These are phyloP conservation scores for Tylopilus subfusipes DNA, from an alignment of 768 basidiomycete species.

Conservation along the genomic window DNA sequence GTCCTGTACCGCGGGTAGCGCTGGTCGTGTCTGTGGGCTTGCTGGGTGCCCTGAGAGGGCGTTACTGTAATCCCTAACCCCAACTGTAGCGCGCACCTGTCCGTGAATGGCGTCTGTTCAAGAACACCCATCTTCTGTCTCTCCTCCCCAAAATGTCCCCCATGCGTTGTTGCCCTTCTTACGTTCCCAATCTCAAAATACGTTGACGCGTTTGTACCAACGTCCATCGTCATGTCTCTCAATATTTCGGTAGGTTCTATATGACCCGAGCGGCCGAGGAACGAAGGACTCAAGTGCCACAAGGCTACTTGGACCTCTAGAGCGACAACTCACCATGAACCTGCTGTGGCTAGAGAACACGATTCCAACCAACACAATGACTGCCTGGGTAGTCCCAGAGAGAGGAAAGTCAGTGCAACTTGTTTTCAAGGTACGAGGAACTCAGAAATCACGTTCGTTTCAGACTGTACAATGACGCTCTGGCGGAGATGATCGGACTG, in stretches of 20 bases:
- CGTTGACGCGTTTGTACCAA: slow-evolving; percentile 75
- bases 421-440: not conserved
- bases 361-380: slow-evolving; percentile 63
- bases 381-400: slow-evolving; percentile 72
- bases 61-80: slow-evolving; percentile 13
- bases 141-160: slow-evolving; percentile 33
- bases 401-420: slow-evolving; percentile 55
- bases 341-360: slow-evolving; percentile 83
- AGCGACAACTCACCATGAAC: slow-evolving; percentile 85
- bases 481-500: slow-evolving; percentile 58
- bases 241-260: slow-evolving; percentile 68
- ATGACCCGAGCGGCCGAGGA: not conserved
- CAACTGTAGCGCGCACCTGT: not conserved
- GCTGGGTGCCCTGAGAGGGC: no score
- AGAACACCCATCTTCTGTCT: slow-evolving; percentile 11
- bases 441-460: slow-evolving; percentile 3
- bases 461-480: slow-evolving; percentile 71
- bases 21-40: no score
- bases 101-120: slow-evolving; percentile 26
- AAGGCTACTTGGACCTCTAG: slow-evolving; percentile 73
- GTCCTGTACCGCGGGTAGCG: no score
- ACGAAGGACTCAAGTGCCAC: slow-evolving; percentile 3
- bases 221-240: slow-evolving; percentile 86
- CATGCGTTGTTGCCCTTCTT: slow-evolving; percentile 77
- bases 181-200: slow-evolving; percentile 73